phyloP scores from a whole-genome alignment of 352 stramenopile genomes.

The Phytophthora constricta region DNA sequence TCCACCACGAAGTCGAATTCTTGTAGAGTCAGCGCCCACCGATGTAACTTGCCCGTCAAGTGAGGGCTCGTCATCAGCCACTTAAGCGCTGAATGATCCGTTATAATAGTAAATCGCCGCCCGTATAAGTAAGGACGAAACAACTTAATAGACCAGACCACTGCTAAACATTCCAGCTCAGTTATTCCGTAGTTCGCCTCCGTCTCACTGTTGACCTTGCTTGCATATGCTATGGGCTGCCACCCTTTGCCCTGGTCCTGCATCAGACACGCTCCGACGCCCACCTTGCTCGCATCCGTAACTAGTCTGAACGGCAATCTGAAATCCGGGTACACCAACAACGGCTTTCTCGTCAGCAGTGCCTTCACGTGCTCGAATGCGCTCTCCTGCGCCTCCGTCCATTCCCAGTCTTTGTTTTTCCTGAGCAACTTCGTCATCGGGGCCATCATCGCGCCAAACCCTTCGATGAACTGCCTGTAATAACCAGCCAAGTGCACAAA shows the following conservation, averaged over 20 bases:
- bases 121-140: constrained; percentile 33
- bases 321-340: constrained; percentile 37
- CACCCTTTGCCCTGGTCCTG: constrained; percentile 11
- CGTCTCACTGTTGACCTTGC: constrained; percentile 13
- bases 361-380: constrained; percentile 28
- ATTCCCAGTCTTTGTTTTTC: constrained; percentile 25
- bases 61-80: constrained; percentile 26
- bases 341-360: constrained; percentile 1
- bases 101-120: constrained; percentile 19
- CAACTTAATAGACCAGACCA: constrained; percentile 28
- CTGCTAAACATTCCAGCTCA: constrained; percentile 29
- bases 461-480: constrained; percentile 23
- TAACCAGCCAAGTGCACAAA: constrained; percentile 34
- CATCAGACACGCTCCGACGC: constrained; percentile 25
- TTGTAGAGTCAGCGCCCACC: constrained; percentile 30
- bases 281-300: constrained; percentile 26
- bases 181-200: constrained; percentile 30
- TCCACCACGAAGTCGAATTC: constrained; percentile 26
- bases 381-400: constrained; percentile 16
- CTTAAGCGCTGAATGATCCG: constrained; percentile 27
- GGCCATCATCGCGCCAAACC: constrained; percentile 18
- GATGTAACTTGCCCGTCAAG: constrained; percentile 4
- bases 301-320: constrained; percentile 24
- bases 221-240: constrained; percentile 25
- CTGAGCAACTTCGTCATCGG: constrained; percentile 26